Evolutionary conservation across 768 basidiomycete species (phyloP).

Genomic region (Lactarius sp.): DNA sequence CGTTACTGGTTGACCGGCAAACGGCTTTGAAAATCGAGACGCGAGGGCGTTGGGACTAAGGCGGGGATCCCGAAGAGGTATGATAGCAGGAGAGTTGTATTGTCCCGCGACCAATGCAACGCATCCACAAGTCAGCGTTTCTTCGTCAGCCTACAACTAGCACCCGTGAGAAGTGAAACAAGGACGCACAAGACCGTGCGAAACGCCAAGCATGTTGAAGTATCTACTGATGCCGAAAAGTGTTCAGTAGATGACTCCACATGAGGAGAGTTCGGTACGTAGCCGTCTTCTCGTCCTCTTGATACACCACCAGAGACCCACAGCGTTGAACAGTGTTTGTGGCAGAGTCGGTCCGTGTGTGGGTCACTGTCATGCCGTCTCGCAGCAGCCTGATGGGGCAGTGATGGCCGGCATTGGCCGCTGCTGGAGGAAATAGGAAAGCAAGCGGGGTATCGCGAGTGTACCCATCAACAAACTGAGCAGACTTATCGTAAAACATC

Average conservation of each 20-base stretch:
- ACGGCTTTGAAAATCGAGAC: slow-evolving; percentile 35
- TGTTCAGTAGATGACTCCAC: slow-evolving; percentile 75
- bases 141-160: neutral
- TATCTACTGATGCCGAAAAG: slow-evolving; percentile 40
- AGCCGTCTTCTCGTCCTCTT: slow-evolving; percentile 68
- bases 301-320: slow-evolving; percentile 30
- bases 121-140: slow-evolving; percentile 39
- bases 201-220: slow-evolving; percentile 41
- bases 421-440: slow-evolving; percentile 61
- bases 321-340: neutral
- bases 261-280: slow-evolving; percentile 64
- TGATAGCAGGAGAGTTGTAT: slow-evolving; percentile 74
- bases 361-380: slow-evolving; percentile 22
- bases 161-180: neutral
- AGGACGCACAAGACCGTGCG: slow-evolving; percentile 56
- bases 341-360: slow-evolving; percentile 14
- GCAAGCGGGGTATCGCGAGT: slow-evolving; percentile 70
- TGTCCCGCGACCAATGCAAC: slow-evolving; percentile 85
- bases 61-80: slow-evolving; percentile 73
- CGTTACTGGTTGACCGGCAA: neutral
- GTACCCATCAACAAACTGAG: slow-evolving; percentile 81
- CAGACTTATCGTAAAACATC: slow-evolving; percentile 87
- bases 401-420: no score
- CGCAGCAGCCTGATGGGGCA: slow-evolving; percentile 27
- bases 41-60: slow-evolving; percentile 52